Evolutionary conservation across 345 rosid genomes (phyloP), one percentile per base, ranked within the genome.

Genomic region (Gossypium australe): DNA sequence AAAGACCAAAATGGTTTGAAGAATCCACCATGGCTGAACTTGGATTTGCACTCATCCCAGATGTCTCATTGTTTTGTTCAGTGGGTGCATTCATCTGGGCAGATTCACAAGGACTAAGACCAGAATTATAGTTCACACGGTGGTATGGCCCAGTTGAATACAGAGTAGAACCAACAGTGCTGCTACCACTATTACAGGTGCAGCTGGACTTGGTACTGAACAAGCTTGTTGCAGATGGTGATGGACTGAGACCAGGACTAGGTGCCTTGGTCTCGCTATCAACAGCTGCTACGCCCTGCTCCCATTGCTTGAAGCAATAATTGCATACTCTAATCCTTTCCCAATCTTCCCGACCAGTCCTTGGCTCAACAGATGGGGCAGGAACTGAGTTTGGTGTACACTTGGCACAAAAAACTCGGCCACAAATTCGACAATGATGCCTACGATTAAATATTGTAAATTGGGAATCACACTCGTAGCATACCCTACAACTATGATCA

Each of bases 341-440:
- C 72, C 82, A 74, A 59, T 89, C 98, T 80, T 92, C 98, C 59
- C 71, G 75, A 70, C 74, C 72, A 75, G 76, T 72, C 70, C 79
- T 86, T 43, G 78, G 83, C 76, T 91, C 93, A 80, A 79, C 87
- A 51, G 91, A 86, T 63, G 94, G 89, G 66, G 84, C 85, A 10
- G 97, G 98, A 76, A 94, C 75, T 2, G 90, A 79, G 79, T 94
- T 90, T 3, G 84, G 69, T 45, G 98, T 94, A 80, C 98, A 94
- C 84, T 84, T 90, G 12, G 97, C 95, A 82, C 98, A 92, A 67
- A 94, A 94, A 24, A 94, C 87, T 34, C 92, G 89, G 70, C 98
- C 98, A 83, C 98, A 94, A 44, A 85, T 83, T 60, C 98, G 91
- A 81, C 98, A 94, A 78, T 94, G 98, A 78, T 94, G 98, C 75